Evolutionary conservation across 164 flowering plant genomes (phyloP).

Genomic region (Akebia trifoliata): DNA sequence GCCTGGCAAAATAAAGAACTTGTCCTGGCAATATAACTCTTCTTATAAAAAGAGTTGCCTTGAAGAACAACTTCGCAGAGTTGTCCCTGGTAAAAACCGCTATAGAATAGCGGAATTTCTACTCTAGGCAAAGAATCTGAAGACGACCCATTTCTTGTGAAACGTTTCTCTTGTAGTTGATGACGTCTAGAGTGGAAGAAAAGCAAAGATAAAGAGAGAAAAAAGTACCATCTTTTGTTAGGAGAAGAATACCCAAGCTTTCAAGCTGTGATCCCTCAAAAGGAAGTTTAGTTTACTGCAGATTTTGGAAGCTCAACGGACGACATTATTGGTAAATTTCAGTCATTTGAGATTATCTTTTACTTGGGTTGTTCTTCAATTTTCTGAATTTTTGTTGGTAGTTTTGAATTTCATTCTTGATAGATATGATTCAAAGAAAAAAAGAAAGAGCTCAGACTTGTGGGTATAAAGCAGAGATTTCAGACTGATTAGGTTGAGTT

Average conservation of each 20-base stretch:
- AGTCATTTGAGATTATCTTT: constrained; percentile 3
- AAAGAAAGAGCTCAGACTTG: too few species aligned
- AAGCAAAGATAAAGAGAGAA: background rate
- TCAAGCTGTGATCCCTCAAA: background rate
- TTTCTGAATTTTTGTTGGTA: too few species aligned
- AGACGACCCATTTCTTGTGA: background rate
- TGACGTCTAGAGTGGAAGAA: background rate
- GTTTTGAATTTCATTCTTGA: too few species aligned
- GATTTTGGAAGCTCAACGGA: constrained; percentile 1
- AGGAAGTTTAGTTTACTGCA: background rate
- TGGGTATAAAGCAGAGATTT: too few species aligned
- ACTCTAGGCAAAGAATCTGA: constrained; percentile 1
- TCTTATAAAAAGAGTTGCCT: too few species aligned
- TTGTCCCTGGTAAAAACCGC: too few species aligned
- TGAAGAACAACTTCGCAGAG: too few species aligned
- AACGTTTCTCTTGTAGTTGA: background rate
- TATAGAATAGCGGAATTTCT: constrained; percentile 2
- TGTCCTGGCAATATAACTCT: too few species aligned
- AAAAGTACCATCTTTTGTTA: background rate
- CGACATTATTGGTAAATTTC: background rate
- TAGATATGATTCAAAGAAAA: too few species aligned
- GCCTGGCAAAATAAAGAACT: too few species aligned
- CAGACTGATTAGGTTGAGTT: too few species aligned
- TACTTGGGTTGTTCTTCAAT: background rate
- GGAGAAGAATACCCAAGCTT: too few species aligned